phyloP scores from a whole-genome alignment of 1,284 basidiomycete species.

The Marasmius fiardii region DNA sequence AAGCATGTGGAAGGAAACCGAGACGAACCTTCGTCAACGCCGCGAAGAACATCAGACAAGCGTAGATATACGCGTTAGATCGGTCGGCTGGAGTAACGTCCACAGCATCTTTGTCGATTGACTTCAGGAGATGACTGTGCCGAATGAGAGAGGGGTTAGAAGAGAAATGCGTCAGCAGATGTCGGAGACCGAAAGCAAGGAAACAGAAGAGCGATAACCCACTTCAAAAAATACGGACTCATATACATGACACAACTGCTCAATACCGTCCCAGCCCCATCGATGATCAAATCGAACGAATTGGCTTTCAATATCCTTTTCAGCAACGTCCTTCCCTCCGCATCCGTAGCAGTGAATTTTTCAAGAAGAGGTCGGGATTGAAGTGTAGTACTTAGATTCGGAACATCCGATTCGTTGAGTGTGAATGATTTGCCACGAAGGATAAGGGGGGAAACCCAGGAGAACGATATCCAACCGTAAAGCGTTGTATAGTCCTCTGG shows the following conservation, averaged over 20 bases:
- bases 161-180: background rate
- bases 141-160: background rate
- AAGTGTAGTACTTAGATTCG: conserved; percentile 64
- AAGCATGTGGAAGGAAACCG: too few relatives aligned
- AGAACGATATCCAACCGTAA: conserved; percentile 77
- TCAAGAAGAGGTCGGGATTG: conserved; percentile 65
- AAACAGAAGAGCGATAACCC: conserved; percentile 14
- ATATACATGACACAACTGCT: conserved; percentile 70
- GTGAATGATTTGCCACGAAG: conserved; percentile 57
- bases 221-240: conserved; percentile 67
- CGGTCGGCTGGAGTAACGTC: conserved; percentile 38
- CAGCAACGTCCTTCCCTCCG: too few relatives aligned
- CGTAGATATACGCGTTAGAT: conserved; percentile 69
- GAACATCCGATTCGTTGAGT: conserved; percentile 70
- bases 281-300: conserved; percentile 68
- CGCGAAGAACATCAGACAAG: conserved; percentile 60
- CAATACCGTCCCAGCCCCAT: conserved; percentile 60
- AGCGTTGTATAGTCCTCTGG: conserved; percentile 79
- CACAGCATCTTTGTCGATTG: conserved; percentile 19
- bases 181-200: background rate
- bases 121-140: conserved; percentile 10
- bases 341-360: conserved; percentile 44
- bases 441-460: conserved; percentile 74
- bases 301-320: conserved; percentile 44
- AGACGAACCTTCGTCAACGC: conserved; percentile 46